Percentiles rank a stretch among this genome's conserved stretches.
Evolutionary conservation across 106 monocot genomes (phyloP).

Genomic region (Gastrodia elata): DNA sequence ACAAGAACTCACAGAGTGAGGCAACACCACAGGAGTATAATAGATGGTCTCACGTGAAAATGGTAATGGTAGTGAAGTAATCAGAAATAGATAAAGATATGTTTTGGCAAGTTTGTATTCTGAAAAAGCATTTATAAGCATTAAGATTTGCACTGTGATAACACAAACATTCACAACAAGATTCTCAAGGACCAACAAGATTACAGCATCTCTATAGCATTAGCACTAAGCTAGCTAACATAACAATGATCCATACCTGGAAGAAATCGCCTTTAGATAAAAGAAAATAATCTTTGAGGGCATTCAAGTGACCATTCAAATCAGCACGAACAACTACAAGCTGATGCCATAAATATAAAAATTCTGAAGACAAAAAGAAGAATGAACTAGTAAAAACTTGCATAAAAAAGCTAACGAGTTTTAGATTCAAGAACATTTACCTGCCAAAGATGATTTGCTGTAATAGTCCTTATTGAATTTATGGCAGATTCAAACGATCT

Average conservation of each 20-base stretch:
- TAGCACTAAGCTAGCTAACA: not conserved
- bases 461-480: slow-evolving; percentile 74
- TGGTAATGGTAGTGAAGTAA: not conserved
- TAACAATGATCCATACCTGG: slow-evolving; percentile 43
- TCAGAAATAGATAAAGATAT: not conserved
- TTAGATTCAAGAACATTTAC: slow-evolving; percentile 22
- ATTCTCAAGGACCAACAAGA: not conserved
- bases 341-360: slow-evolving; percentile 29
- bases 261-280: slow-evolving; percentile 99
- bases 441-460: slow-evolving; percentile 99
- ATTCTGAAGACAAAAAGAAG: slow-evolving; percentile 1
- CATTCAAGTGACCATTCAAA: slow-evolving; percentile 92
- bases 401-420: not conserved
- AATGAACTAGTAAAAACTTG: not conserved
- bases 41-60: not conserved
- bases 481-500: slow-evolving; percentile 77
- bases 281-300: slow-evolving; percentile 97
- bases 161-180: not conserved
- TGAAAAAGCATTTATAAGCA: not conserved
- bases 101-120: not conserved
- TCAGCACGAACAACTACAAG: slow-evolving; percentile 95
- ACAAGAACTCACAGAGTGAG: not conserved
- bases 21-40: not conserved
- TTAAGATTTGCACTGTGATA: not conserved
- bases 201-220: not conserved